Conservation (phyloP, 192 early-diverging fungal species). For the Backusella luteola region DNA sequence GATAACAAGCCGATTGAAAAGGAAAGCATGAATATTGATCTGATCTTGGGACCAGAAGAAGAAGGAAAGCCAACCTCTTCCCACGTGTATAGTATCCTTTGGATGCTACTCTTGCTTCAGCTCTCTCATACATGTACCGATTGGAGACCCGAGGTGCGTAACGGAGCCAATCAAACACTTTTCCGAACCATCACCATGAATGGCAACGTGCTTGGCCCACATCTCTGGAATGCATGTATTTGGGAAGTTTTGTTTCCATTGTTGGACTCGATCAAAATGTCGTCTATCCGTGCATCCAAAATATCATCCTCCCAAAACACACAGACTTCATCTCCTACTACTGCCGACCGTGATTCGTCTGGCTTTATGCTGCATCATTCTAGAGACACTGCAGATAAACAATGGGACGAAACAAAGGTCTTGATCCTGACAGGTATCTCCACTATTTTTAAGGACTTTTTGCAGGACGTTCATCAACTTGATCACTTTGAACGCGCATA, state of each 20-base stretch:
- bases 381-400: slow-evolving; percentile 64
- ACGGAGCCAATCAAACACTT: slow-evolving; percentile 92
- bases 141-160: slow-evolving; percentile 84
- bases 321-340: slow-evolving; percentile 35
- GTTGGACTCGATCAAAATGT: slow-evolving; percentile 61
- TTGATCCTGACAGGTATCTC: slow-evolving; percentile 70
- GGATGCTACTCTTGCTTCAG: slow-evolving; percentile 87
- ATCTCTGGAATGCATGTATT: slow-evolving; percentile 82
- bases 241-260: slow-evolving; percentile 88
- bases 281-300: slow-evolving; percentile 42
- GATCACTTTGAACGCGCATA: slow-evolving; percentile 69
- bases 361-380: slow-evolving; percentile 57
- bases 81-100: slow-evolving; percentile 62
- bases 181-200: slow-evolving; percentile 93
- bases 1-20: slow-evolving; percentile 15
- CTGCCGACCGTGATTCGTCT: slow-evolving; percentile 31
- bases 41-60: slow-evolving; percentile 32
- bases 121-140: slow-evolving; percentile 85
- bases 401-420: slow-evolving; percentile 90
- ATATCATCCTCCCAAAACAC: slow-evolving; percentile 21
- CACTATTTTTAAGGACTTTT: slow-evolving; percentile 65
- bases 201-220: slow-evolving; percentile 63
- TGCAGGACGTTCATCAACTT: slow-evolving; percentile 57
- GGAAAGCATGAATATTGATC: slow-evolving; percentile 34
- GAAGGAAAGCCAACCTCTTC: slow-evolving; percentile 18